Conservation (phyloP, 2,329 filamentous ascomycete species). For the Ambrosiella beaveri region DNA sequence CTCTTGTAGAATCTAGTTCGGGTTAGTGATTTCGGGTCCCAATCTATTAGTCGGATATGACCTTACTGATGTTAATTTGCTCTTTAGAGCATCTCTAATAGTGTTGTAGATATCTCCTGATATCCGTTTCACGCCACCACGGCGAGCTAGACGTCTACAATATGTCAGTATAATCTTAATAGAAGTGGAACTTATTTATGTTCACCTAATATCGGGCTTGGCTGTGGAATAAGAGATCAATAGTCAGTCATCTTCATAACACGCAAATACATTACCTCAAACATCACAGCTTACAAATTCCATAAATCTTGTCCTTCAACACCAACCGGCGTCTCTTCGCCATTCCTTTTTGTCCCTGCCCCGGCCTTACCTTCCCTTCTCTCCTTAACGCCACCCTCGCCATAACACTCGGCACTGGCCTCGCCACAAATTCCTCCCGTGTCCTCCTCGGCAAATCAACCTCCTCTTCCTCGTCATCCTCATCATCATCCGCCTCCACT, state of each 20-base stretch:
- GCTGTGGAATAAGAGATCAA: constrained; percentile 21
- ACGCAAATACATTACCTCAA: neutral
- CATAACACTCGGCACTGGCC: neutral
- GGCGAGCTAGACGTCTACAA: constrained; percentile 48
- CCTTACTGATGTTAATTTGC: constrained; percentile 30
- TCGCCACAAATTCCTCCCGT: neutral
- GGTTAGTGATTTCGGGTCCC: neutral
- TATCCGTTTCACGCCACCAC: constrained; percentile 63
- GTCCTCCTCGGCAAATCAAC: neutral
- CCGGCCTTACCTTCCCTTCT: neutral
- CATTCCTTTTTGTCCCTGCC: neutral
- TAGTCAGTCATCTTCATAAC: constrained; percentile 12
- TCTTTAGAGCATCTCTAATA: constrained; percentile 32
- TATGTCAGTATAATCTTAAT: neutral
- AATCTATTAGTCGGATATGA: neutral
- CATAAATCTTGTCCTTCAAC: neutral
- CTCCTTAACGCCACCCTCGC: neutral
- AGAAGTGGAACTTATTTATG: constrained; percentile 10
- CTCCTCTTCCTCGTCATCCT: neutral
- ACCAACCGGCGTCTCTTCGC: neutral
- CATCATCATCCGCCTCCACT: neutral
- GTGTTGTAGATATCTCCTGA: constrained; percentile 48
- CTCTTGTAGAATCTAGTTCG: constrained; percentile 31
- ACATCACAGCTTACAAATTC: neutral
- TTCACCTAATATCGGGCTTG: constrained; percentile 36